These are phyloP conservation scores for Scolecobasidium constrictum DNA, from an alignment of 2,329 filamentous ascomycete genomes.

Conservation along the genomic window DNA sequence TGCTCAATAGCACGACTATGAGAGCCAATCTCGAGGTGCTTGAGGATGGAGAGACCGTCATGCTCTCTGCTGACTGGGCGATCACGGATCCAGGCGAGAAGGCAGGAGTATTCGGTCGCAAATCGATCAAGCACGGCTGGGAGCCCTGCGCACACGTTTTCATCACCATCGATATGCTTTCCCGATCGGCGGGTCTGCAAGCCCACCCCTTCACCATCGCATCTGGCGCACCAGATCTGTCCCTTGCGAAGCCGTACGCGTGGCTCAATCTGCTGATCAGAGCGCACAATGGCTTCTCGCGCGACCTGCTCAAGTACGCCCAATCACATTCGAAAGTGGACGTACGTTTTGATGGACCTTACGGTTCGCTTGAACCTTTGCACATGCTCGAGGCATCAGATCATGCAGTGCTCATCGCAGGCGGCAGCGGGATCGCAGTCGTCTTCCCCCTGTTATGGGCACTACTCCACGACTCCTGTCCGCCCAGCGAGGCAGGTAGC, in stretches of 20 bases:
- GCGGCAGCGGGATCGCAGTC: slow-evolving; percentile 55
- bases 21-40: slow-evolving; percentile 42
- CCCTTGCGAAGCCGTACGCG: slow-evolving; percentile 5
- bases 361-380: slow-evolving; percentile 48
- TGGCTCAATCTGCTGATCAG: slow-evolving; percentile 50
- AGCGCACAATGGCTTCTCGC: slow-evolving; percentile 49
- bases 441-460: slow-evolving; percentile 49
- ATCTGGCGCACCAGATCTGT: slow-evolving; percentile 39
- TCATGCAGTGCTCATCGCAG: slow-evolving; percentile 46
- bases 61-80: slow-evolving; percentile 36
- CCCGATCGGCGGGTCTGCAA: slow-evolving; percentile 42
- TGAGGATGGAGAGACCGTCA: slow-evolving; percentile 45
- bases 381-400: slow-evolving; percentile 39
- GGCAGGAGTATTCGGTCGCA: not conserved
- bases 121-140: slow-evolving; percentile 29
- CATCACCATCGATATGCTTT: slow-evolving; percentile 46
- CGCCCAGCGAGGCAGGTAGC: slow-evolving; percentile 14
- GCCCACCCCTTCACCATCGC: slow-evolving; percentile 58
- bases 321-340: slow-evolving; percentile 13
- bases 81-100: slow-evolving; percentile 11
- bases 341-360: slow-evolving; percentile 53
- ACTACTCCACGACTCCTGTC: slow-evolving; percentile 30
- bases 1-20: slow-evolving; percentile 38
- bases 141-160: slow-evolving; percentile 53
- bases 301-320: slow-evolving; percentile 42